A percentile compares a stretch with the other conserved stretches of the same genome.
Conservation (phyloP, 805 yeast genomes). For the Pichia cabralensis region DNA sequence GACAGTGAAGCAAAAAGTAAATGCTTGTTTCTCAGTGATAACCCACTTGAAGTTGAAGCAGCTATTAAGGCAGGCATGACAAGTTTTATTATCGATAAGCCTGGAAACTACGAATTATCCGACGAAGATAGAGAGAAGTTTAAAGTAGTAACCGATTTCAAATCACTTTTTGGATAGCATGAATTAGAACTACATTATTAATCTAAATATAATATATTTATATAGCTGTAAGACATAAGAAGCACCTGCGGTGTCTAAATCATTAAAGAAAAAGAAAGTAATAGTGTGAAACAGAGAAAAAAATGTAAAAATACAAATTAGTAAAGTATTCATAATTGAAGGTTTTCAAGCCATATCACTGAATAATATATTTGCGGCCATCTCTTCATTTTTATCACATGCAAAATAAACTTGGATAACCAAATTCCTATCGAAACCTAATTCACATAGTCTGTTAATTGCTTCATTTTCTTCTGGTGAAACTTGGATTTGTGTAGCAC, state of each 20-base stretch:
- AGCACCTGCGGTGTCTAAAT: too few relatives aligned
- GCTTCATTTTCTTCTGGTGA: slow-evolving; percentile 83
- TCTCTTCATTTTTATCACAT: slow-evolving; percentile 94
- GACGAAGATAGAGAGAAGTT: slow-evolving; percentile 24
- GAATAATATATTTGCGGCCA: slow-evolving; percentile 87
- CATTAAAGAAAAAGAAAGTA: too few relatives aligned
- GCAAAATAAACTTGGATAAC: slow-evolving; percentile 95
- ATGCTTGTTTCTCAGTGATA: slow-evolving; percentile 71
- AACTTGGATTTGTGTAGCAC: slow-evolving; percentile 35
- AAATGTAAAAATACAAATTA: too few relatives aligned
- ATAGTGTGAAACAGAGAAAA: too few relatives aligned
- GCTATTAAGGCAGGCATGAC: slow-evolving; percentile 57
- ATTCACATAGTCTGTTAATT: slow-evolving; percentile 78
- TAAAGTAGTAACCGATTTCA: slow-evolving; percentile 23
- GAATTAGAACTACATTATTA: too few relatives aligned
- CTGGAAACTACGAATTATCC: slow-evolving; percentile 57
- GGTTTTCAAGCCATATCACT: slow-evolving; percentile 48
- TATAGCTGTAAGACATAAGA: too few relatives aligned
- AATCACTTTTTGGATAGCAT: slow-evolving; percentile 12
- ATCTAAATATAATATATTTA: not conserved
- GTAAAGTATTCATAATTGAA: too few relatives aligned
- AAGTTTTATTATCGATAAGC: slow-evolving; percentile 52
- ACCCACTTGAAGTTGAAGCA: slow-evolving; percentile 65
- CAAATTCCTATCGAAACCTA: slow-evolving; percentile 82
- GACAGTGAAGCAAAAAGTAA: slow-evolving; percentile 17